Percentiles rank a stretch among this genome's conserved stretches.
Evolutionary conservation across 1,139 yeast genomes (phyloP).

Genomic region (Barnettozyma hawaiiensis): DNA sequence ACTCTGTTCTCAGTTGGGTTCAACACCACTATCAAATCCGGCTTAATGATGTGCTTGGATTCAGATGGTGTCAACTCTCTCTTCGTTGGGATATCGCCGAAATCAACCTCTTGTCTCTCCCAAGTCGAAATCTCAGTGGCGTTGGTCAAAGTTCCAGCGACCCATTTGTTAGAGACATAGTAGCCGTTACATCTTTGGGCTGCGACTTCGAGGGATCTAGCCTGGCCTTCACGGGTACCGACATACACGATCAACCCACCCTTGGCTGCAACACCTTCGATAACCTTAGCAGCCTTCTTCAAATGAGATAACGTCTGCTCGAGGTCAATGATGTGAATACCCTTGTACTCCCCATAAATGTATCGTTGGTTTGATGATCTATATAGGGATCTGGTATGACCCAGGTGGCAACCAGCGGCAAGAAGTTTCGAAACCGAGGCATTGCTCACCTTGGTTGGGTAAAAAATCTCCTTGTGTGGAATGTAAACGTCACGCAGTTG

Average conservation of each 20-base stretch:
- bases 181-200: slow-evolving; percentile 75
- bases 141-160: slow-evolving; percentile 92
- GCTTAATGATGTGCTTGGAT: slow-evolving; percentile 52
- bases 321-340: slow-evolving; percentile 82
- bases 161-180: slow-evolving; percentile 84
- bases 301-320: slow-evolving; percentile 73
- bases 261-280: slow-evolving; percentile 71
- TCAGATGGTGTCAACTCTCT: slow-evolving; percentile 47
- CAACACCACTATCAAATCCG: slow-evolving; percentile 80
- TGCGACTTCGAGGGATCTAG: slow-evolving; percentile 69
- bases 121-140: slow-evolving; percentile 65
- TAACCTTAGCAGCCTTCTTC: slow-evolving; percentile 74
- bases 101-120: slow-evolving; percentile 62
- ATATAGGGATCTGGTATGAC: slow-evolving; percentile 77
- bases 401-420: slow-evolving; percentile 94
- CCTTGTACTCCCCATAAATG: slow-evolving; percentile 82
- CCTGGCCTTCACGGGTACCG: slow-evolving; percentile 80
- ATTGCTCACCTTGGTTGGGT: slow-evolving; percentile 53
- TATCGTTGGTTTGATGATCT: slow-evolving; percentile 85
- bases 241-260: slow-evolving; percentile 84
- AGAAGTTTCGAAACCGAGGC: slow-evolving; percentile 62
- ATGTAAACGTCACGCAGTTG: slow-evolving; percentile 53
- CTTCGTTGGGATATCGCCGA: slow-evolving; percentile 55
- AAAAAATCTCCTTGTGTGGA: slow-evolving; percentile 61
- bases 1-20: slow-evolving; percentile 87